phyloP scores from a whole-genome alignment of 441 rosid genomes.

The Theobroma grandiflorum region DNA sequence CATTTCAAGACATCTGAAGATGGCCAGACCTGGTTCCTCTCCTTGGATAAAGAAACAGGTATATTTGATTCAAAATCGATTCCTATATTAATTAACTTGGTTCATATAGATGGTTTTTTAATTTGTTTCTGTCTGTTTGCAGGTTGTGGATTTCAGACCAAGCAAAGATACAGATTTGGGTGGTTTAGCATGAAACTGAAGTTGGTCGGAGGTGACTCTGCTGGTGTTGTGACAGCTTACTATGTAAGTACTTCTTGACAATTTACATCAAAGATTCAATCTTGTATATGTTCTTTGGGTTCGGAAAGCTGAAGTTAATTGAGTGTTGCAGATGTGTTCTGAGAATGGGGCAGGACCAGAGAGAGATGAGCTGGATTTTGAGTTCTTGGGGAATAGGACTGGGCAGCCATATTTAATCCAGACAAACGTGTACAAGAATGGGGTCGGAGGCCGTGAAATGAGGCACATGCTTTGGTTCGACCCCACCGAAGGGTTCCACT shows the following conservation, averaged over 20 bases:
- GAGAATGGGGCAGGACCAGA: constrained; percentile 97
- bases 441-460: constrained; percentile 89
- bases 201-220: constrained; percentile 93
- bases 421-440: constrained; percentile 88
- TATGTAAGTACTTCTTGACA: constrained; percentile 54
- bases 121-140: neutral
- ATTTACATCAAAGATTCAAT: no score
- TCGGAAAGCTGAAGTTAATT: neutral
- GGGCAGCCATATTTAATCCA: constrained; percentile 89
- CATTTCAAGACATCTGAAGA: constrained; percentile 95
- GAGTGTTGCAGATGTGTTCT: constrained; percentile 74
- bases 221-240: constrained; percentile 95
- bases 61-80: neutral
- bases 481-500: constrained; percentile 81
- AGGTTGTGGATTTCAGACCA: constrained; percentile 97
- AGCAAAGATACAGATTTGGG: constrained; percentile 88
- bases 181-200: constrained; percentile 98
- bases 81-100: constrained; percentile 20
- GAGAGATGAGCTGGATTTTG: constrained; percentile 91
- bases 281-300: neutral
- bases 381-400: constrained; percentile 90
- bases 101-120: constrained; percentile 12
- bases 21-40: constrained; percentile 97
- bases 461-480: constrained; percentile 95
- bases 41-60: constrained; percentile 95